phyloP scores from a whole-genome alignment of 2,329 filamentous ascomycete genomes.

The Ophiostoma pallidulum region DNA sequence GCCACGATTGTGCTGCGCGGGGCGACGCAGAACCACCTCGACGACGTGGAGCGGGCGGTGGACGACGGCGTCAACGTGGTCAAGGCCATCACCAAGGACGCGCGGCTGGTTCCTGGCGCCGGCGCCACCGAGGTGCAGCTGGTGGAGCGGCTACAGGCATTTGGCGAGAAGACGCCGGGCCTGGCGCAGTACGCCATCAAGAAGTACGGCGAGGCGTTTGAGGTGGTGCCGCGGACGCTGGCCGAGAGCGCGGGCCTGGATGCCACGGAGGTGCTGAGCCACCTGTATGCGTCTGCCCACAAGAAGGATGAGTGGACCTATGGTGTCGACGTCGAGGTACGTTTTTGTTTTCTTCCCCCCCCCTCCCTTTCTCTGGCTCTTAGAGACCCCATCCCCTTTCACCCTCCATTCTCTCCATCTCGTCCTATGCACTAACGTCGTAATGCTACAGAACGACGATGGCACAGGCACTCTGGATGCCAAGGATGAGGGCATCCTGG shows the following conservation, averaged over 20 bases:
- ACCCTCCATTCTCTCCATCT: background rate
- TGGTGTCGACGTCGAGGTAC: slow-evolving; percentile 85
- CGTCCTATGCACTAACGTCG: no score
- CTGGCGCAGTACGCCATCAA: slow-evolving; percentile 93
- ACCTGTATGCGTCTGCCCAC: slow-evolving; percentile 87
- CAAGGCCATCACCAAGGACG: slow-evolving; percentile 93
- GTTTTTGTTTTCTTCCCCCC: slow-evolving; percentile 14
- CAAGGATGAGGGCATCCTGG: slow-evolving; percentile 79
- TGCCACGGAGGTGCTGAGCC: slow-evolving; percentile 90
- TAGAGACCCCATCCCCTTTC: no score
- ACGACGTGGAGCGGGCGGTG: slow-evolving; percentile 92
- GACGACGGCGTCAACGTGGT: slow-evolving; percentile 98
- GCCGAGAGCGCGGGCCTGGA: slow-evolving; percentile 94
- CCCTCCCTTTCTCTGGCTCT: background rate
- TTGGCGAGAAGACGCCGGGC: slow-evolving; percentile 86
- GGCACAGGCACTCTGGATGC: slow-evolving; percentile 75
- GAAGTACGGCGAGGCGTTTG: slow-evolving; percentile 95
- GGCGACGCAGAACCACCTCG: slow-evolving; percentile 94
- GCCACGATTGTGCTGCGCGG: slow-evolving; percentile 90
- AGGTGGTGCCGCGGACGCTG: slow-evolving; percentile 87
- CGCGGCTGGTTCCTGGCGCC: slow-evolving; percentile 83
- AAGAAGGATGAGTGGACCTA: slow-evolving; percentile 78
- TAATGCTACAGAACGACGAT: slow-evolving; percentile 74
- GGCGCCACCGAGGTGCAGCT: slow-evolving; percentile 93
- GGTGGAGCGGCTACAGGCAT: slow-evolving; percentile 80